phyloP scores from a whole-genome alignment of 2,329 filamentous ascomycete genomes.

The Bertia moriformis region DNA sequence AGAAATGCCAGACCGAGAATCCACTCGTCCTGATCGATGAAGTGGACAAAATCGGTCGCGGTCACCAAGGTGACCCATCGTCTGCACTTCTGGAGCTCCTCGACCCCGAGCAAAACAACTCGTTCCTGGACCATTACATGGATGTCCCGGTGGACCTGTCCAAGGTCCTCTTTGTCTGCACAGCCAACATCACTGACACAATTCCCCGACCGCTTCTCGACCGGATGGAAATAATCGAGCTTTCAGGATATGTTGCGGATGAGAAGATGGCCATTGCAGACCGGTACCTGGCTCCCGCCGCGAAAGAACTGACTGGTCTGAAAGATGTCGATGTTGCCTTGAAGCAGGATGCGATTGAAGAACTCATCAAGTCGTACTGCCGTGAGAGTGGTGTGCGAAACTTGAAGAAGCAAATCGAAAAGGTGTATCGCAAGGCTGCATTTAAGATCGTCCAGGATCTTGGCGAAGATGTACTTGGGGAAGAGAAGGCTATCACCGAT shows the following conservation, averaged over 20 bases:
- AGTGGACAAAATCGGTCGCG: slow-evolving; percentile 92
- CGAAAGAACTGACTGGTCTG: slow-evolving; percentile 84
- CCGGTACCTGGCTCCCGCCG: slow-evolving; percentile 77
- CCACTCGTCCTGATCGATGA: slow-evolving; percentile 93
- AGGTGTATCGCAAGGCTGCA: slow-evolving; percentile 93
- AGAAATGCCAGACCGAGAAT: slow-evolving; percentile 98
- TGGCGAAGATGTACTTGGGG: slow-evolving; percentile 68
- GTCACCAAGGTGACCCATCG: slow-evolving; percentile 90
- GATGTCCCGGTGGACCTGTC: slow-evolving; percentile 94
- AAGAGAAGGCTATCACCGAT: slow-evolving; percentile 69
- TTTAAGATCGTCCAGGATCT: slow-evolving; percentile 93
- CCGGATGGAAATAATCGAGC: slow-evolving; percentile 91
- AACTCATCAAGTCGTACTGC: slow-evolving; percentile 97
- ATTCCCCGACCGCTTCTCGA: slow-evolving; percentile 88
- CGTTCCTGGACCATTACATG: slow-evolving; percentile 96
- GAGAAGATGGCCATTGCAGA: slow-evolving; percentile 99
- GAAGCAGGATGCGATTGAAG: slow-evolving; percentile 74
- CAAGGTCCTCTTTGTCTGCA: slow-evolving; percentile 96
- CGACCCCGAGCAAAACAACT: slow-evolving; percentile 92
- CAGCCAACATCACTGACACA: slow-evolving; percentile 96
- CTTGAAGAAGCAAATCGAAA: slow-evolving; percentile 98
- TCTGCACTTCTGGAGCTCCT: slow-evolving; percentile 86
- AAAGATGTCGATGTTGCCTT: slow-evolving; percentile 84
- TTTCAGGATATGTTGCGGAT: slow-evolving; percentile 91
- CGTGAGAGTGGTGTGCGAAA: slow-evolving; percentile 94